Evolutionary conservation across 768 basidiomycete species (phyloP), one percentile per base, ranked within the genome.

Genomic region (Phanerochaete carnosa): DNA sequence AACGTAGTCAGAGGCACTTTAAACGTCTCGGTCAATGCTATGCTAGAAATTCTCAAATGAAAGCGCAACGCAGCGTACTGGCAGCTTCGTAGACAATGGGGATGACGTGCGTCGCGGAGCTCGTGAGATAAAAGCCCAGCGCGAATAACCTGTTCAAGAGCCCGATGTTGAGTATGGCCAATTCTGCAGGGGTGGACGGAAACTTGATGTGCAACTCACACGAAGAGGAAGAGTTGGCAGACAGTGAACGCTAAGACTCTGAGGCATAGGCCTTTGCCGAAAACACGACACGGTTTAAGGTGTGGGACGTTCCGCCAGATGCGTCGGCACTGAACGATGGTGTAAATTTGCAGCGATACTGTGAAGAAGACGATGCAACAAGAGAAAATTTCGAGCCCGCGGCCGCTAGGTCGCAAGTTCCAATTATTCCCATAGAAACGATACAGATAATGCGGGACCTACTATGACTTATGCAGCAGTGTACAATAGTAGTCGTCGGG

Each of bases 1-100:
- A 63, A 64, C 3, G 65, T 68, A 7, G 28, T 54, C 22, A 68
- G 57, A 19, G 66, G 66, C 61, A 64, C 66, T 68, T 49, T n/a
- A 25, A 37, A 16, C 8, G 35, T 35, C 19, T 30, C 22, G 2
- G 26, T 37, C 52, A 51, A 39, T 30, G 45, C 13, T n/a, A 12
- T 1, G 26, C 22, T 30, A 22, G 19, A n/a, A 37, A 55, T 58
- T 25, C 62, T 54, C 33, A 3, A 63, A 37, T 7, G 46, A 49
- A 46, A 58, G 53, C 32, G 55, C 37, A 13, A 59, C 19, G 33
- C 43, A 13, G 30, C 62, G 23, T 35, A 64, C 62, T 64, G 3
- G 54, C 33, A 6, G 62, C 59, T 55, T 60, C 55, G 26, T 52
- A 60, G 6, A 35, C 59, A 29, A 59, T 61, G 15, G 62, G 62